Conservation (phyloP, 2,329 filamentous ascomycete species). For the Aureobasidium melanogenum region DNA sequence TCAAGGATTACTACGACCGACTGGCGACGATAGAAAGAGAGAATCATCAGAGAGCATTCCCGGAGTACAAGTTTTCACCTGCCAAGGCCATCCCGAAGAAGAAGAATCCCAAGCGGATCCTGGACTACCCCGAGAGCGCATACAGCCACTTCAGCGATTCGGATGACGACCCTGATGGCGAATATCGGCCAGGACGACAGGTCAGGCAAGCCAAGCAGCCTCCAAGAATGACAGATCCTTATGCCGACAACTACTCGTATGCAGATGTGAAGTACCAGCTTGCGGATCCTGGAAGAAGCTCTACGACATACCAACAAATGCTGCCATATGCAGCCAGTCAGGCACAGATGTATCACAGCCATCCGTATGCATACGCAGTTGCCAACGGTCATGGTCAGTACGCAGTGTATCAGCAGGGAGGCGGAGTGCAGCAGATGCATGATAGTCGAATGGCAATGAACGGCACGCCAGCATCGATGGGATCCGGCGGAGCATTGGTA, state of each 20-base stretch:
- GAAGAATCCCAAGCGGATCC: slow-evolving; percentile 31
- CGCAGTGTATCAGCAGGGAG: slow-evolving; percentile 14
- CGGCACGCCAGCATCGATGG: slow-evolving; percentile 24
- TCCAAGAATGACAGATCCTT: slow-evolving; percentile 6
- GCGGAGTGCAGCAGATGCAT: slow-evolving; percentile 13
- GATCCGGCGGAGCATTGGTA: slow-evolving; percentile 18
- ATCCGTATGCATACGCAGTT: slow-evolving; percentile 42
- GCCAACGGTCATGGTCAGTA: slow-evolving; percentile 37
- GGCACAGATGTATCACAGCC: slow-evolving; percentile 31
- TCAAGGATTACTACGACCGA: slow-evolving; percentile 67
- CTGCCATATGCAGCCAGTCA: slow-evolving; percentile 38
- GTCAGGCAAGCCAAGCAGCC: slow-evolving; percentile 9
- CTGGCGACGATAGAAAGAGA: slow-evolving; percentile 72
- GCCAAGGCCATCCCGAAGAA: slow-evolving; percentile 40
- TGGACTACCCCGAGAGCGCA: slow-evolving; percentile 18
- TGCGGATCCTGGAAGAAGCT: background rate
- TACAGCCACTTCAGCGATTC: slow-evolving; percentile 17
- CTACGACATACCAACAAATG: slow-evolving; percentile 17
- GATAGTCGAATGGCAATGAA: slow-evolving; percentile 34
- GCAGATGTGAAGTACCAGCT: slow-evolving; percentile 22
- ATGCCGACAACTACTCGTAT: slow-evolving; percentile 8
- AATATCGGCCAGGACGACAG: slow-evolving; percentile 15
- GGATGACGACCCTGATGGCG: slow-evolving; percentile 22
- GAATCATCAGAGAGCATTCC: slow-evolving; percentile 79
- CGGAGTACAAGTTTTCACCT: slow-evolving; percentile 89